phyloP scores from a whole-genome alignment of 495 filamentous ascomycete species.

The Penicillium silybi region DNA sequence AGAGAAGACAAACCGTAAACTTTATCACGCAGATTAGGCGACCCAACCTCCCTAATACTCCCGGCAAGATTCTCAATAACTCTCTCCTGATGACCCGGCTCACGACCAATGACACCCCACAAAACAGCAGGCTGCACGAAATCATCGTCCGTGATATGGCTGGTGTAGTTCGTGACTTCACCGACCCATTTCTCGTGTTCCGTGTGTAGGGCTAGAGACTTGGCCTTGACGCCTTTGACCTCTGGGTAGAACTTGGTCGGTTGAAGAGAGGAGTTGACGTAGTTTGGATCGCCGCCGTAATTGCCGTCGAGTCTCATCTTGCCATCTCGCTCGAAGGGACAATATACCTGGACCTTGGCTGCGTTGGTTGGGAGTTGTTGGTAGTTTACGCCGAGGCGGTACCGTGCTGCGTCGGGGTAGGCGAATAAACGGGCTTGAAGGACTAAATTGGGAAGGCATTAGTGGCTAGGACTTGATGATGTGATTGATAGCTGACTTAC shows the following conservation, averaged over 20 bases:
- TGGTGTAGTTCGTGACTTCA: conserved; percentile 28
- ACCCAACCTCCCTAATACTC: conserved; percentile 29
- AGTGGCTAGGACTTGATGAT: not conserved
- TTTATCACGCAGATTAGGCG: conserved; percentile 7
- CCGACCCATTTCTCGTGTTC: conserved; percentile 57
- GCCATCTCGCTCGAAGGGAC: conserved; percentile 68
- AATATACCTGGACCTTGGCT: conserved; percentile 46
- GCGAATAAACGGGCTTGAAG: conserved; percentile 68
- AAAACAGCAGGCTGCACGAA: conserved; percentile 21
- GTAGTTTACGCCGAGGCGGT: conserved; percentile 65
- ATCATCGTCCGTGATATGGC: conserved; percentile 15
- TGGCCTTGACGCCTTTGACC: conserved; percentile 3
- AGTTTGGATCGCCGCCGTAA: conserved; percentile 60
- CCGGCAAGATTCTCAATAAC: conserved; percentile 51
- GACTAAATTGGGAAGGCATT: conserved; percentile 29
- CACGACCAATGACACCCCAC: conserved; percentile 51
- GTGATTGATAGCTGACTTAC: conserved; percentile 16
- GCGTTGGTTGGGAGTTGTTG: conserved; percentile 45
- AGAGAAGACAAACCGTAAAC: conserved; percentile 20
- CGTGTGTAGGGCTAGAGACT: conserved; percentile 19
- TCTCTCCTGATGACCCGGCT: conserved; percentile 55
- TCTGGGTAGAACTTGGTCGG: conserved; percentile 18
- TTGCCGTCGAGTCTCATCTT: conserved; percentile 58
- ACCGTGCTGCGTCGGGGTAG: conserved; percentile 64
- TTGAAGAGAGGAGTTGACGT: conserved; percentile 36